These are phyloP conservation scores for Zangia roseola DNA, from an alignment of 768 basidiomycete genomes.

Conservation along the genomic window DNA sequence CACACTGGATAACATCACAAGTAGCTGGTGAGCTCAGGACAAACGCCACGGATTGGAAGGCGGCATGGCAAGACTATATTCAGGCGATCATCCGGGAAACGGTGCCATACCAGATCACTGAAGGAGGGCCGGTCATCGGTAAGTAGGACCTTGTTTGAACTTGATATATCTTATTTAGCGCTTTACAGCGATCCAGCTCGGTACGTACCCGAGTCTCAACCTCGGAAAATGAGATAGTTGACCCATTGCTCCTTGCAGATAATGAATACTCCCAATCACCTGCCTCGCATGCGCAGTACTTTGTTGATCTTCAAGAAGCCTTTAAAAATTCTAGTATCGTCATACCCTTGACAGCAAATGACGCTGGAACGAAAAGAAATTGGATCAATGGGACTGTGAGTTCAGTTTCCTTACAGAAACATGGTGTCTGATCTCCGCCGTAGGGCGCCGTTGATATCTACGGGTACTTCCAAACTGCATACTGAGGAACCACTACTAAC, in stretches of 20 bases:
- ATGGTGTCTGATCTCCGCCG: slow-evolving; percentile 2
- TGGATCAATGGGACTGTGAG: slow-evolving; percentile 72
- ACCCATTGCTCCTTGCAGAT: slow-evolving; percentile 39
- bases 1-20: slow-evolving; percentile 68
- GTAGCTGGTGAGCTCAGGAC: slow-evolving; percentile 70
- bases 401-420: background rate
- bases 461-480: slow-evolving; percentile 43
- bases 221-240: background rate
- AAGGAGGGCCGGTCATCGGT: slow-evolving; percentile 78
- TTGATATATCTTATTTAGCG: background rate
- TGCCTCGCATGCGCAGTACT: slow-evolving; percentile 51
- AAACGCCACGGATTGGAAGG: slow-evolving; percentile 61
- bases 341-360: slow-evolving; percentile 75
- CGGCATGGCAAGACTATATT: slow-evolving; percentile 73
- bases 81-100: slow-evolving; percentile 61
- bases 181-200: slow-evolving; percentile 52
- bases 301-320: slow-evolving; percentile 55
- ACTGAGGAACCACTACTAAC: background rate
- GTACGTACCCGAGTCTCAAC: slow-evolving; percentile 29
- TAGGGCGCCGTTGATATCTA: slow-evolving; percentile 70
- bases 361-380: slow-evolving; percentile 54
- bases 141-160: slow-evolving; percentile 15
- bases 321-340: slow-evolving; percentile 57
- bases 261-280: slow-evolving; percentile 68
- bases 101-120: slow-evolving; percentile 61